Base-by-base conservation (phyloP, 2,329 filamentous ascomycete genomes). In the Claviceps sp. region DNA sequence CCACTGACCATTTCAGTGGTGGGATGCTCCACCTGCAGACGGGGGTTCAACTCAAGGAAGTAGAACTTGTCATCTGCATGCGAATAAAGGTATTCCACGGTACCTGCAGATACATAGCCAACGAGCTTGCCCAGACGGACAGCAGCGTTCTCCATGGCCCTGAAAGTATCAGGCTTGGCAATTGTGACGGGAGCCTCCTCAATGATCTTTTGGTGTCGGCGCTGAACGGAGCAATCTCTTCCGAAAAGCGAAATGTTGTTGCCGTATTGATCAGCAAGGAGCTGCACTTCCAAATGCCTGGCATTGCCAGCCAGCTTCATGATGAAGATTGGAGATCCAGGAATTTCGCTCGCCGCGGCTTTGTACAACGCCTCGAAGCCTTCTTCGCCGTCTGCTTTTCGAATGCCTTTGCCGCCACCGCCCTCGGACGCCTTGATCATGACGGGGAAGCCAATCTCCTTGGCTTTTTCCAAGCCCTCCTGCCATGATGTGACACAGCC, bases 351-450 rank as follows among this genome's bases (percentile, higher is more conserved):
- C 5, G 93, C 90, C 22, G 94, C 93, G 46, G 91, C 93, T 70
- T 94, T 93, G 78, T 97, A 98, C 46, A 97, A 76, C 60, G 78
- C 76, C 65, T 85, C 78, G 63, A 98, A 98, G 57, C 86, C 83
- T 43, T 91, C 85, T 67, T 95, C 90, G 56, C 76, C 76, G 56
- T 88, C 77, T 59, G 93, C 93, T 74, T 97, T 96, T 67, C 94
- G 89, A 66, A 98, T 98, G 78, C 93, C 93, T 77, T 98, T 98
- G 67, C 93, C 93, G 73, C 93, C 93, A 74, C 93, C 93, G 73
- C 93, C 93, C 75, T 98, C 93, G 2, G 93, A 97, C n/a, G 93
- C 93, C 77, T 98, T 98, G 69, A 98, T 89, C 93, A 98, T 98
- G 75, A 98, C 87, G 16, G 93, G 93, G 75, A 98, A 98, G 59